Evolutionary conservation across 768 basidiomycete species (phyloP).

Genomic region (Scleroderma bovista): DNA sequence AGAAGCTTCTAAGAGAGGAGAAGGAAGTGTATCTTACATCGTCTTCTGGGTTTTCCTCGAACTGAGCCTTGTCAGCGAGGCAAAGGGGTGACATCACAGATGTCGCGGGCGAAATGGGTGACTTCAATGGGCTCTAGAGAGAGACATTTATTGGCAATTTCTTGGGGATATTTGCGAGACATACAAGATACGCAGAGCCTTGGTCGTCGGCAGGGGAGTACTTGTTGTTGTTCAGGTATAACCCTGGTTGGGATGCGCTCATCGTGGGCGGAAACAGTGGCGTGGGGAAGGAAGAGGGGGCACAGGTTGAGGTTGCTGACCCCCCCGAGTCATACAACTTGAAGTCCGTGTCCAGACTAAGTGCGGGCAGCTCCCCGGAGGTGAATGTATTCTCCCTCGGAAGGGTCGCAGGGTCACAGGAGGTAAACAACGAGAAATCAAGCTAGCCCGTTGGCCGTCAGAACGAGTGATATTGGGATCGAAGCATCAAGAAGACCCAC

Average conservation of each 20-base stretch:
- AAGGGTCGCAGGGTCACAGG: background rate
- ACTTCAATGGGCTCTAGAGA: background rate
- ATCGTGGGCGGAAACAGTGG: too few relatives aligned
- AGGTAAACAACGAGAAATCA: too few relatives aligned
- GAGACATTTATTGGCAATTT: background rate
- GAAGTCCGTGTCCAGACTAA: slow-evolving; percentile 13
- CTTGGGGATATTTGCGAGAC: background rate
- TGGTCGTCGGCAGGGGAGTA: background rate
- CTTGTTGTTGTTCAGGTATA: background rate
- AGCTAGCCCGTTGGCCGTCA: too few relatives aligned
- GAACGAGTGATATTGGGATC: too few relatives aligned
- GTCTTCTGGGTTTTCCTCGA: background rate
- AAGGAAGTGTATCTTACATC: slow-evolving; percentile 9
- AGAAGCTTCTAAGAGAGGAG: background rate
- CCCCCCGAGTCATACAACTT: background rate
- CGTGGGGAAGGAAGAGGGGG: background rate
- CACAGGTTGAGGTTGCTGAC: background rate
- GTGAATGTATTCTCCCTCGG: background rate
- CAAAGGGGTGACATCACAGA: background rate
- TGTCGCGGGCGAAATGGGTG: background rate
- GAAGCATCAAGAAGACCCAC: too few relatives aligned
- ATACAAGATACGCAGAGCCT: background rate
- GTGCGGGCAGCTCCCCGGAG: slow-evolving; percentile 8
- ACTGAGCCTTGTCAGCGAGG: background rate
- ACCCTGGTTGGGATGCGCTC: background rate